Base-by-base conservation (phyloP, 768 basidiomycete genomes). In the Vishniacozyma victoriae region DNA sequence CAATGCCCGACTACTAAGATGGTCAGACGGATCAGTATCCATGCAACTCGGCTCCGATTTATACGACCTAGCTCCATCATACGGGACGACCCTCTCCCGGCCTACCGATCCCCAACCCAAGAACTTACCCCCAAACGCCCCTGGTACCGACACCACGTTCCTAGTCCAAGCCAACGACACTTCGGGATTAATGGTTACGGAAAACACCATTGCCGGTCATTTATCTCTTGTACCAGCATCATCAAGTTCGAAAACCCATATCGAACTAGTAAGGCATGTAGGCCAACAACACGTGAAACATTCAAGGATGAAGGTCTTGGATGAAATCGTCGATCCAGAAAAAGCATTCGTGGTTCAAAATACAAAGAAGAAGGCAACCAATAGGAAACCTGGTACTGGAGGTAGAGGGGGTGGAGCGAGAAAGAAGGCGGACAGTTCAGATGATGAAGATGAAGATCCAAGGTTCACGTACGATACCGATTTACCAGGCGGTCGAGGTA, bases 21-120 rank as follows among this genome's bases (percentile, higher is more conserved):
- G 95, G 95, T 95, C 91, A 5, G 95, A 99, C 68, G 93, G 93
- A 14, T 80, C 86, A 13, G 74, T 90, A 48, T 92, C 90, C 59
- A 79, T 99, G 24, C 85, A 87, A 55, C 75, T 99, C 46, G 95
- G 95, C 35, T 86, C 87, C 70, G 93, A 97, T 64, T 76, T 95
- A 4, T 97, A 92, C 73, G 91, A 96, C 74, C 82, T 97, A 42
- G 52, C 60, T 15, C 43, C 60, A 13, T 64, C 62, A 9, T 42
- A 56, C 41, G 60, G 60, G 7, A 43, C 53, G 5, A 44, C 31
- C 47, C 50, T 52, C 2, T 35, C 52, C 25, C 52, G 50, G 41
- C 47, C 50, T n/a, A 14, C 42, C 15, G 53, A 58, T 43, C 12
- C 49, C 35, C 5, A 35, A 35, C 15, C 35, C 7, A 27, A 25